phyloP scores from a whole-genome alignment of 2,329 filamentous ascomycete species.

The Fonsecaea monophora region DNA sequence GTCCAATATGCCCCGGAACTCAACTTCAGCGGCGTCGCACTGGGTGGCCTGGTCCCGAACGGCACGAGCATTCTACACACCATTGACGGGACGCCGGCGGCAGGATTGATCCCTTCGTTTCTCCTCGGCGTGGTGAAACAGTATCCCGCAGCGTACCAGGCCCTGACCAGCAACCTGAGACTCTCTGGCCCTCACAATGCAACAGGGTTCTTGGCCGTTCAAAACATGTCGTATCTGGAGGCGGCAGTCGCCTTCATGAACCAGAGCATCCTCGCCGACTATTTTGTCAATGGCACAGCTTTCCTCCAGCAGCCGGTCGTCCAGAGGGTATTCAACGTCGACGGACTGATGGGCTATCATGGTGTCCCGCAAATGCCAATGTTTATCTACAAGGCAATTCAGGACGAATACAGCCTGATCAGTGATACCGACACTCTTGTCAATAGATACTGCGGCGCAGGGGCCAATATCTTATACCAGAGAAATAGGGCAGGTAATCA shows the following conservation, averaged over 20 bases:
- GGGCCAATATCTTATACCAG: slow-evolving; percentile 54
- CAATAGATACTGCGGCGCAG: slow-evolving; percentile 50
- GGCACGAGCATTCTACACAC: slow-evolving; percentile 47
- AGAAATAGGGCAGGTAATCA: slow-evolving; percentile 56
- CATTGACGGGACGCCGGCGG: slow-evolving; percentile 44
- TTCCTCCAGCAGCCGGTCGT: background rate
- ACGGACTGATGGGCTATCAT: slow-evolving; percentile 46
- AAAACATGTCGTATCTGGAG: slow-evolving; percentile 5
- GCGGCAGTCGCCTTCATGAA: slow-evolving; percentile 14
- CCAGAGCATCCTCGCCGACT: slow-evolving; percentile 33
- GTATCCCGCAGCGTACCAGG: slow-evolving; percentile 38
- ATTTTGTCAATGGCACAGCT: slow-evolving; percentile 9
- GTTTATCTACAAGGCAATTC: slow-evolving; percentile 59
- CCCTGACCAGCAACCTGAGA: slow-evolving; percentile 5
- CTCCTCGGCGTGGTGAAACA: slow-evolving; percentile 43
- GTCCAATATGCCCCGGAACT: slow-evolving; percentile 62
- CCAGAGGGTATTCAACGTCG: slow-evolving; percentile 5
- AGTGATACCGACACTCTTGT: slow-evolving; percentile 55
- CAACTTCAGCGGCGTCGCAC: slow-evolving; percentile 55
- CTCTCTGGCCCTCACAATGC: slow-evolving; percentile 13
- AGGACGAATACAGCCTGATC: slow-evolving; percentile 55
- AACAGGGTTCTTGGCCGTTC: slow-evolving; percentile 5
- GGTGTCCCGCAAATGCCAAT: slow-evolving; percentile 57
- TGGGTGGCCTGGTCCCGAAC: slow-evolving; percentile 58
- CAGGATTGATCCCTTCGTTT: slow-evolving; percentile 48